phyloP scores from a whole-genome alignment of 495 filamentous ascomycete species.

The Darksidea phi region DNA sequence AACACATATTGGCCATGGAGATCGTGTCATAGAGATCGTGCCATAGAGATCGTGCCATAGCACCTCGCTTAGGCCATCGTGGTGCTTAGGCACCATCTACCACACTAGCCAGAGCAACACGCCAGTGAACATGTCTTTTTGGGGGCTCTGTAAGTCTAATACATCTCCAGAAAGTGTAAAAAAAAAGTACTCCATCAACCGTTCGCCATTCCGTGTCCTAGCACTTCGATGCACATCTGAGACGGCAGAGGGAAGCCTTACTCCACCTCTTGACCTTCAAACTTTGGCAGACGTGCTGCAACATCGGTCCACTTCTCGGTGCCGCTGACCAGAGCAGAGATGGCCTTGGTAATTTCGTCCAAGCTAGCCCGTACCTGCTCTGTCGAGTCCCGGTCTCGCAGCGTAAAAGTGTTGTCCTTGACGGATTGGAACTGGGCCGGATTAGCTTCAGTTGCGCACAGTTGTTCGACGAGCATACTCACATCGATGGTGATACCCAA shows the following conservation, averaged over 20 bases:
- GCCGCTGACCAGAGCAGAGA: constrained; percentile 60
- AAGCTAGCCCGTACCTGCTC: constrained; percentile 65
- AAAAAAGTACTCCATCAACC: background rate
- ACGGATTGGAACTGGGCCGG: constrained; percentile 66
- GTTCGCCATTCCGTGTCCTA: too few species aligned
- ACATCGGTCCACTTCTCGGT: constrained; percentile 67
- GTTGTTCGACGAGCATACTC: constrained; percentile 51
- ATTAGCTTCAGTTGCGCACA: constrained; percentile 56
- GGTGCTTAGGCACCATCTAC: too few species aligned
- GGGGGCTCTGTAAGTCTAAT: too few species aligned
- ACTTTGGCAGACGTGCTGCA: constrained; percentile 60
- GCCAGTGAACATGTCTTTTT: too few species aligned
- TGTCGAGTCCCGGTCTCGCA: constrained; percentile 59
- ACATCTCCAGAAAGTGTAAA: too few species aligned
- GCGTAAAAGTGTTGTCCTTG: constrained; percentile 65
- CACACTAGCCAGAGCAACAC: too few species aligned
- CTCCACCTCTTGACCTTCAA: constrained; percentile 66
- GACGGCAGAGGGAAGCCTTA: constrained; percentile 33
- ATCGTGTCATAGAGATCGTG: too few species aligned
- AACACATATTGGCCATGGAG: too few species aligned
- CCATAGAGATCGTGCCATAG: too few species aligned
- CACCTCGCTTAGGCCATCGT: too few species aligned
- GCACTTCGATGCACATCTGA: too few species aligned
- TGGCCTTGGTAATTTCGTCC: constrained; percentile 63
- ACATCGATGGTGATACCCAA: constrained; percentile 67